Base-by-base conservation (phyloP, 805 yeast species). In the Suhomyces pyralidae region DNA sequence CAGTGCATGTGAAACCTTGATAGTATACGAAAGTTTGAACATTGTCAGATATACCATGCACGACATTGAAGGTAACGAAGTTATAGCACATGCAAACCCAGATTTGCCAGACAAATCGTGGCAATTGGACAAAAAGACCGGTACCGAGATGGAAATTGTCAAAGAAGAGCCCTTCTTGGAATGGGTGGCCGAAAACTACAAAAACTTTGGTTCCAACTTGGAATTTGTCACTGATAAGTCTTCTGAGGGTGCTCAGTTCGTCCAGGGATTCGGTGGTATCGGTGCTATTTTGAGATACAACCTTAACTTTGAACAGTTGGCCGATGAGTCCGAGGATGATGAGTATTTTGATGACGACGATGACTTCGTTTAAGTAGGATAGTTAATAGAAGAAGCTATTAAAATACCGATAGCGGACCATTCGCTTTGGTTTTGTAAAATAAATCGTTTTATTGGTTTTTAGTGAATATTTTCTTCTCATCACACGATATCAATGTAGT, bases 181-280 rank as follows among this genome's bases (percentile, higher is more conserved):
- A 76, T 94, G 99, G 99, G 80, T 94, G 58, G 98, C 99, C 48
- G 99, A 93, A 77, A 90, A 91, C 75, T 94, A 94, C 77, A 88
- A 85, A 69, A 88, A 82, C 65, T 94, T 82, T 65, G 99, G 99
- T 82, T 97, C 99, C 50, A 83, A 87, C 55, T 81, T 94, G 64
- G 99, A 94, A 78, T 94, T 94, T 63, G 97, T 94, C 61, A 89
- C 97, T 48, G 98, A 94, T 77, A 85, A 90, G 76, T 88, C 97
- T 20, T 86, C 96, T 44, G 99, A 94, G 76, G 99, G 99, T 80
- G 96, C 98, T 45, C 99, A 94, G 78, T 94, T 94, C 73, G 96
- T 88, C 55, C 86, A 85, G 63, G 99, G 99, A 55, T 94, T 94
- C 68, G 99, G 99, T 87, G 99, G 99, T 77, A 83, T 94, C 60